Conservation (phyloP, 495 filamentous ascomycete genomes). For the Physcia stellaris region DNA sequence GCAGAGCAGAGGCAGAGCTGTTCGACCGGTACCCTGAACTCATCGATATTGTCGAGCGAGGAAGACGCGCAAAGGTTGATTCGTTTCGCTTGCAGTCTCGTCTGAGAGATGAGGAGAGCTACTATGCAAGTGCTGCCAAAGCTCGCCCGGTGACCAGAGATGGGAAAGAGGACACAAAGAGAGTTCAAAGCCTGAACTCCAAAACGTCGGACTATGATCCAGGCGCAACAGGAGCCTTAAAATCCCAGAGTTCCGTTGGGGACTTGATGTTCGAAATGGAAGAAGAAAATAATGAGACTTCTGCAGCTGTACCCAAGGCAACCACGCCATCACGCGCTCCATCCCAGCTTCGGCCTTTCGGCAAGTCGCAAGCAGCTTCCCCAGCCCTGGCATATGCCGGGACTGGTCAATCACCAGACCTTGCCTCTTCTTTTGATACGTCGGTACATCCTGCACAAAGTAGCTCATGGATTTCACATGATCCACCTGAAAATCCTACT, state of each 20-base stretch:
- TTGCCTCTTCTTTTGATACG: background rate
- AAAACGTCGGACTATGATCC: slow-evolving; percentile 31
- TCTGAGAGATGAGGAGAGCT: slow-evolving; percentile 45
- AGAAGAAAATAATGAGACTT: slow-evolving; percentile 49
- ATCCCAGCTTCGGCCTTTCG: background rate
- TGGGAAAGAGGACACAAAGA: slow-evolving; percentile 39
- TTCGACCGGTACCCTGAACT: slow-evolving; percentile 60
- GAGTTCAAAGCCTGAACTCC: slow-evolving; percentile 36
- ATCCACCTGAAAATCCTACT: slow-evolving; percentile 1
- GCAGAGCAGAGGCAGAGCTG: slow-evolving; percentile 53
- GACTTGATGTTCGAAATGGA: slow-evolving; percentile 95
- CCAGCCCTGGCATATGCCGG: background rate
- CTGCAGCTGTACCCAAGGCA: background rate
- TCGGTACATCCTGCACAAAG: background rate
- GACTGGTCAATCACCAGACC: background rate
- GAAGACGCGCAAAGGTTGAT: slow-evolving; percentile 43
- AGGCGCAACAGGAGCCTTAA: slow-evolving; percentile 42
- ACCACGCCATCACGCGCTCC: slow-evolving; percentile 1
- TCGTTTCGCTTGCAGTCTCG: slow-evolving; percentile 43
- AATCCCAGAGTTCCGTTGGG: slow-evolving; percentile 45
- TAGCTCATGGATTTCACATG: background rate
- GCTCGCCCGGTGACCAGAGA: slow-evolving; percentile 39
- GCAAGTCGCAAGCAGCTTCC: background rate
- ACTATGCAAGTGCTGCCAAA: slow-evolving; percentile 30
- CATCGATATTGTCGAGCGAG: slow-evolving; percentile 34